Evolutionary conservation across 306 rosid genomes (phyloP), one percentile per base, ranked within the genome.

Genomic region (Abrus precatorius): DNA sequence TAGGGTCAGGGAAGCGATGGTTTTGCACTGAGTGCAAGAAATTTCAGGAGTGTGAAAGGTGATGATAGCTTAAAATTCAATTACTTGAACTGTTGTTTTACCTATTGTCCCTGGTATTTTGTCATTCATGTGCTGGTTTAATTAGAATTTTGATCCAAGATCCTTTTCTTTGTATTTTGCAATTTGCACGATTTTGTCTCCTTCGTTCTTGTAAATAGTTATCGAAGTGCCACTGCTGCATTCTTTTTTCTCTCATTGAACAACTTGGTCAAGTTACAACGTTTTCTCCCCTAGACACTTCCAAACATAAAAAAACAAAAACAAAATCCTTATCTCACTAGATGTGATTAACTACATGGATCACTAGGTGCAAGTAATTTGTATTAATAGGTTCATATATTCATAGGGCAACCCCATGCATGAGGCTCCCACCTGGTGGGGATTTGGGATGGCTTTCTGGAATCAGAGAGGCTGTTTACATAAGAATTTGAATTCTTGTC

Each of bases 41-140:
- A 3, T 84, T 83, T 78, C 91, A 88, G 38, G 86, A 89, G 32
- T 93, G 97, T 84, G 92, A 87, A 76, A 88, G 91, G 97, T 90
- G 20, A 78, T 73, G 55, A 29, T 13, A 40, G 43, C 45, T 54
- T n/a, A 52, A 61, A 9, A 59, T 11, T 0, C 52, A 67, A 57
- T 45, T 45, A 27, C 14, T 71, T 45, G 41, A 29, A 62, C 50
- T 45, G 4, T 8, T 54, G 13, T 27, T 34, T 34, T 34, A 4
- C 40, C 2, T 4, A 36, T 36, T 4, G 4, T 40, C 3, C 6
- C 7, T 2, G 44, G 32, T 73, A 55, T 69, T 30, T 54, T 32
- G 9, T 69, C 60, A n/a, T 61, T 43, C 68, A 9, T 50, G 47
- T 56, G 45, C 56, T 47, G 60, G 32, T 8, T 41, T 61, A 34